A percentile compares a stretch with the other conserved stretches of the same genome.
phyloP scores from a whole-genome alignment of 176 grass and related monocot genomes.

The Coix lacrymajobi region DNA sequence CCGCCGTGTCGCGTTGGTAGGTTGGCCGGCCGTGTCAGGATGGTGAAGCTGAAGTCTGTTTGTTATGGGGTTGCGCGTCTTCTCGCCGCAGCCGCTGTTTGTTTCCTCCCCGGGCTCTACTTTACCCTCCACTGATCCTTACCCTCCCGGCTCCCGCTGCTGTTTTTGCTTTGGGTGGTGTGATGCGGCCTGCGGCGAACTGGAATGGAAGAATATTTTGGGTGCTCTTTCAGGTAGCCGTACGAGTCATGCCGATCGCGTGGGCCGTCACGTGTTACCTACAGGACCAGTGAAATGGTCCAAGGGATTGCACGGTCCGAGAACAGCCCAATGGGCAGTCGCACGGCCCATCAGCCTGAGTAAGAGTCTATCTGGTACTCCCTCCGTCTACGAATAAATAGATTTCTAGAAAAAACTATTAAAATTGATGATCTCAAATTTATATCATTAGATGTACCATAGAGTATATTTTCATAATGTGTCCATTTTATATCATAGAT shows the following conservation, averaged over 20 bases:
- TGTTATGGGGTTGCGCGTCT: neutral
- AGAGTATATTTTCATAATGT: too few relatives aligned
- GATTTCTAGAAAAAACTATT: too few relatives aligned
- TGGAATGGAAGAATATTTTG: neutral
- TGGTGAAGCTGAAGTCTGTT: neutral
- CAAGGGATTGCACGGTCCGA: neutral
- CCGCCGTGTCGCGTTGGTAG: neutral
- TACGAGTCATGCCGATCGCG: neutral
- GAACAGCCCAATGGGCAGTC: neutral
- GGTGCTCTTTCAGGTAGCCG: neutral
- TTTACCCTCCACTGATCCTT: neutral
- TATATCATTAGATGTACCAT: too few relatives aligned
- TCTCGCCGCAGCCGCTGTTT: neutral
- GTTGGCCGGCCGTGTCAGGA: neutral
- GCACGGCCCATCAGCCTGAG: neutral
- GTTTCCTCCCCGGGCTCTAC: neutral
- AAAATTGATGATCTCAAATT: too few relatives aligned
- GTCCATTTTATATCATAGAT: too few relatives aligned
- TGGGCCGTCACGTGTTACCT: neutral
- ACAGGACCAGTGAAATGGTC: neutral
- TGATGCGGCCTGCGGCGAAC: neutral
- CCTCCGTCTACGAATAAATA: too few relatives aligned
- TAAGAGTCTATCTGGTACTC: too few relatives aligned
- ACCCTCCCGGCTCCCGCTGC: neutral
- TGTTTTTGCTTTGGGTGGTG: neutral